Conservation (phyloP, 352 stramenopile species). For the Globisporangium rhizosaccharum region DNA sequence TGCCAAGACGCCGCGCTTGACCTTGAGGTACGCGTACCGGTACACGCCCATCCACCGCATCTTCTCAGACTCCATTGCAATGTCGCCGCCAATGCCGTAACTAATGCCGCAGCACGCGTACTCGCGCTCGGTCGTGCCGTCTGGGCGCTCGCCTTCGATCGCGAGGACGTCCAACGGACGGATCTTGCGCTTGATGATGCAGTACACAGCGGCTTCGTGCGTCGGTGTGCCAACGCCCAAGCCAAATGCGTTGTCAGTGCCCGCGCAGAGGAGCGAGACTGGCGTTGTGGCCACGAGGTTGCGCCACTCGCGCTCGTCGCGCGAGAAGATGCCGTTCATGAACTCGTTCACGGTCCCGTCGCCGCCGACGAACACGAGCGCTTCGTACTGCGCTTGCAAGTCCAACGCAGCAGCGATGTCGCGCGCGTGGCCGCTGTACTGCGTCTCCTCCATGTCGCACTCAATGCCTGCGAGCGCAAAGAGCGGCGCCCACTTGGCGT, state of each 20-base stretch:
- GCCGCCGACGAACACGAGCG: conserved; percentile 71
- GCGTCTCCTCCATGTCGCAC: conserved; percentile 72
- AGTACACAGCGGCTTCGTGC: conserved; percentile 62
- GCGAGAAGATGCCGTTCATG: conserved; percentile 74
- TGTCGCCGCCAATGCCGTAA: conserved; percentile 69
- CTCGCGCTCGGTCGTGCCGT: conserved; percentile 45
- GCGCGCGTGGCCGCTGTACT: conserved; percentile 65
- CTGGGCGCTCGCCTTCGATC: conserved; percentile 37
- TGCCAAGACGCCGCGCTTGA: conserved; percentile 53
- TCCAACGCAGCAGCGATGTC: conserved; percentile 64
- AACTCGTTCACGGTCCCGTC: conserved; percentile 84
- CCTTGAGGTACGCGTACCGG: conserved; percentile 70
- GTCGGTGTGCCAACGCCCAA: conserved; percentile 62
- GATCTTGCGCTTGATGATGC: conserved; percentile 82
- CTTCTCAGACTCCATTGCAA: conserved; percentile 67
- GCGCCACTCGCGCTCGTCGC: conserved; percentile 66
- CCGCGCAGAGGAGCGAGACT: conserved; percentile 61
- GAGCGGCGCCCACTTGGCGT: conserved; percentile 48
- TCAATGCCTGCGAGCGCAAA: conserved; percentile 60
- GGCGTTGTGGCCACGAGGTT: conserved; percentile 66
- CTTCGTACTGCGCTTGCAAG: conserved; percentile 58
- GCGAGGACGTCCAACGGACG: conserved; percentile 66
- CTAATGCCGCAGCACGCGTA: conserved; percentile 76
- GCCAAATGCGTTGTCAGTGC: conserved; percentile 77
- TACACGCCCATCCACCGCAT: conserved; percentile 64